Base-by-base conservation (phyloP, 306 rosid genomes). In the Abrus precatorius region DNA sequence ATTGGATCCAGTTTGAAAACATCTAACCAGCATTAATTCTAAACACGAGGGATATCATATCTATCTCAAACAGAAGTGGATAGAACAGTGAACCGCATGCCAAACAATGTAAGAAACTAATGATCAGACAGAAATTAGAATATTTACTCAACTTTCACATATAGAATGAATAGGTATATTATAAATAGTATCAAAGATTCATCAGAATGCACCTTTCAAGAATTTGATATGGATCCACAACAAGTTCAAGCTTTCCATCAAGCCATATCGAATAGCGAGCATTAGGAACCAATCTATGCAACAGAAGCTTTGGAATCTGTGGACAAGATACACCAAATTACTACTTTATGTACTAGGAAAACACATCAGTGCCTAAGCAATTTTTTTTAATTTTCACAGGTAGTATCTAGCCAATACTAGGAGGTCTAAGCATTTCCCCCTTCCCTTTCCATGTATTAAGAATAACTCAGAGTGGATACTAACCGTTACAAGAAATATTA, bases 211-310 rank as follows among this genome's bases (percentile, higher is more conserved):
- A 93, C 99, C 99, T 91, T 85, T 93, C 99, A 50, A 95, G 97
- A 83, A 95, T 82, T 88, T 86, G 90, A 84, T 95, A 88, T 32
- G 99, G 97, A 89, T 95, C 97, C 66, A 88, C 95, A 56, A 90
- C 88, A 88, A 95, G 99, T 85, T 93, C 91, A 80, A 95, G 99
- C 81, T 95, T 93, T 77, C 99, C 99, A 78, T 95, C 99, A 53
- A 91, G 43, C 97, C 99, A 95, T 64, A 95, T 83, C 36, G 99
- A 93, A 86, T 84, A 95, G 82, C 96, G 94, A 45, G 92, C 93
- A 90, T 90, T 91, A 43, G 99, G 99, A 90, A 86, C 85, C 91
- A 93, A 65, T 82, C 97, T 90, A 86, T 95, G 99, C 89, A 95
- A 55, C 72, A 95, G 72, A 78, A 95, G 97, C 91, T 95, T 95